Evolutionary conservation across 345 rosid species (phyloP), one percentile per base, ranked within the genome.

Genomic region (Triadica sebifera): DNA sequence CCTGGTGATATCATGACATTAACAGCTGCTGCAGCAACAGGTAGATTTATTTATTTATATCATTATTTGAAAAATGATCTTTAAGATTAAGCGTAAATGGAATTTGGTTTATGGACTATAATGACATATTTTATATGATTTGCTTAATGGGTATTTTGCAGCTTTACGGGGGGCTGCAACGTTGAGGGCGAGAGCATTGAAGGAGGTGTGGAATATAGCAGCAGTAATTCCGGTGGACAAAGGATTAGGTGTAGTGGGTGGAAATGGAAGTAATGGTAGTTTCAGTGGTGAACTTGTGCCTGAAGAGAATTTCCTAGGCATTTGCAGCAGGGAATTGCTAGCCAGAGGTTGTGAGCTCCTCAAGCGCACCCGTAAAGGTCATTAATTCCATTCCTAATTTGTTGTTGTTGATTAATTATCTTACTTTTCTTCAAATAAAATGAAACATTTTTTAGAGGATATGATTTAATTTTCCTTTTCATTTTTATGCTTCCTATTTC

Each of bases 151-250:
- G 24, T 45, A 17, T 29, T 25, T 29, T 74, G 73, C 43, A 94
- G 99, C 99, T 0, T 86, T 95, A 67, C 86, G 98, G 51, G 99
- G 98, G 45, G 96, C 90, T 0, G 94, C 96, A 6, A 91, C 98
- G 6, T 77, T 96, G 78, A 96, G 90, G 86, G 99, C 93, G 2
- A 85, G 93, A 69, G 85, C 90, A 2, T 66, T 85, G 81, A 95
- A 95, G 84, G 99, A 95, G 60, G 98, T 93, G 51, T 91, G 99
- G 98, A 93, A 95, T 79, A 79, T 93, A 49, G 99, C 99, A 1
- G 86, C 98, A 0, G 98, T 93, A 12, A 95, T 93, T 53, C 99
- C 99, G 0, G 91, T 91, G 74, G 98, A 93, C 45, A 93, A 87
- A 77, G 92, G 91, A 62, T 49, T 79, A 12, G 85, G 79, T 52